Evolutionary conservation across 495 filamentous ascomycete species (phyloP), one percentile per base, ranked within the genome.

Genomic region (Sporormia fimetaria): DNA sequence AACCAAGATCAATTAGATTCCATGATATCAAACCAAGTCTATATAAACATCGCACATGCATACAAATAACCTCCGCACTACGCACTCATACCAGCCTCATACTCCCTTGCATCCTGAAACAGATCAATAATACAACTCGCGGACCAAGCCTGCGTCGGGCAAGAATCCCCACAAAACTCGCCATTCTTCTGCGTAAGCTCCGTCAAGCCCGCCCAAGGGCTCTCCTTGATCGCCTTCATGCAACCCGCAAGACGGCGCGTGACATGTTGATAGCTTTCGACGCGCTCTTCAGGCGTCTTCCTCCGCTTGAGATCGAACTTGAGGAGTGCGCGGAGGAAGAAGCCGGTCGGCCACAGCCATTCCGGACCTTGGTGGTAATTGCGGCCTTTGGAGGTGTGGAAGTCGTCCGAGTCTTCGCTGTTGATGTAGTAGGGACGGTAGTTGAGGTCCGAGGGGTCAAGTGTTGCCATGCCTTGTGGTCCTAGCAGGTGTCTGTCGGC

Each of bases 291-390:
- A 40, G 73, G 69, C 12, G 67, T 75, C 23, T 70, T 70, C 20
- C 84, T 67, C 4, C 87, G 68, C 64, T 72, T 68, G 27, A 95
- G 67, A 60, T 94, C 88, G 55, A 96, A 95, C 58, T 83, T 80
- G 36, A 96, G 66, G 40, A 99, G 64, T 1, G 92, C 92, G 24
- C 92, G 73, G 11, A 95, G 67, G 67, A 88, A 96, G 69, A 82
- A 99, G 6, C 92, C 92, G 3, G 83, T 84, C 1, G 87, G 92
- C 92, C 92, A 99, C n/a, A 94, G 66, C 92, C 92, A 99, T 61
- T 99, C 92, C 0, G 92, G 92, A 1, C 92, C 92, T 60, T 96
- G 90, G 58, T 99, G 92, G 59, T 99, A 99, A 57, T 94, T 95
- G 12, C 92, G 69, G 10, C 92, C 92, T 54, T 96, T 96, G 40